A percentile compares a stretch with the other conserved stretches of the same genome.
Evolutionary conservation across 2,329 filamentous ascomycete genomes (phyloP).

Genomic region (Zopfia rhizophila): DNA sequence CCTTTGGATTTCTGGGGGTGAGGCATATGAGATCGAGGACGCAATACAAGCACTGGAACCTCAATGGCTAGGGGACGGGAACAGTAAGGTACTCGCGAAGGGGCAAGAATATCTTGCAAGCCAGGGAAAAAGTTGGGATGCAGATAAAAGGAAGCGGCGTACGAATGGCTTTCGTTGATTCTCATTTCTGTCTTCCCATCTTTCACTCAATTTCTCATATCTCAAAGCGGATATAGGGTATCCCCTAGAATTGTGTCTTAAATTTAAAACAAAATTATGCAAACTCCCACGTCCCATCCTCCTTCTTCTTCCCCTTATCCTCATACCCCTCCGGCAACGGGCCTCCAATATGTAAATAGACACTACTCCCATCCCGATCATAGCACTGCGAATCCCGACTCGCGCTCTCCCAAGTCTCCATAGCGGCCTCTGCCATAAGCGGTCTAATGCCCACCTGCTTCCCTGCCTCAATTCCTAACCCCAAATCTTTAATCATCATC

Average conservation of each 20-base stretch:
- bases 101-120: slow-evolving; percentile 29
- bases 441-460: slow-evolving; percentile 38
- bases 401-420: slow-evolving; percentile 39
- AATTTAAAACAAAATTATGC: slow-evolving; percentile 11
- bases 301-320: slow-evolving; percentile 34
- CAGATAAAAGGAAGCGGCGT: too few relatives aligned
- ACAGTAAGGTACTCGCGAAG: slow-evolving; percentile 31
- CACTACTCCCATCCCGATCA: slow-evolving; percentile 43
- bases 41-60: slow-evolving; percentile 34
- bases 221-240: too few relatives aligned
- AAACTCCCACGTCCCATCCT: slow-evolving; percentile 40
- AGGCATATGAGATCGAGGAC: slow-evolving; percentile 38
- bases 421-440: slow-evolving; percentile 40
- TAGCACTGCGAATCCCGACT: slow-evolving; percentile 33
- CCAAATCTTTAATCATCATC: slow-evolving; percentile 49
- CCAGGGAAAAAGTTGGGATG: slow-evolving; percentile 24
- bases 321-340: slow-evolving; percentile 36
- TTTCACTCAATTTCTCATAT: too few relatives aligned
- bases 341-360: slow-evolving; percentile 45
- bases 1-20: slow-evolving; percentile 31
- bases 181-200: too few relatives aligned
- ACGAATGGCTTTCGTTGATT: too few relatives aligned
- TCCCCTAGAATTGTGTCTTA: too few relatives aligned
- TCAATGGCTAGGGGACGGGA: slow-evolving; percentile 34
- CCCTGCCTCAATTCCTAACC: slow-evolving; percentile 39